A percentile compares a stretch with the other conserved stretches of the same genome.
Conservation (phyloP, 1,139 yeast genomes). For the Zygosaccharomyces pseudobailii region DNA sequence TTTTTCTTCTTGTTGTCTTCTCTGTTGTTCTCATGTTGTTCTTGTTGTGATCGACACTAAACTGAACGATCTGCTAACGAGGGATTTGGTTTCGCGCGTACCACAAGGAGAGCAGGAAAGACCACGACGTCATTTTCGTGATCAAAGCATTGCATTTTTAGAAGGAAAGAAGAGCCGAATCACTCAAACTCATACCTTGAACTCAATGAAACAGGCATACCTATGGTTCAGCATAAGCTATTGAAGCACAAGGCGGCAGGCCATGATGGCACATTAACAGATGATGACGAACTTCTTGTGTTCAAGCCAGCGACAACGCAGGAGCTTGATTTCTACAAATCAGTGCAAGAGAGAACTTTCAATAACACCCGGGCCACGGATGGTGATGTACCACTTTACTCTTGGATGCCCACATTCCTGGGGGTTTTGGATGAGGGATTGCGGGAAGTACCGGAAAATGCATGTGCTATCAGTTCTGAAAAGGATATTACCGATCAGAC, state of each 20-base stretch:
- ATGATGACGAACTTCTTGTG: conserved; percentile 58
- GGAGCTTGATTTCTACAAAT: conserved; percentile 68
- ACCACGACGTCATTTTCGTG: background rate
- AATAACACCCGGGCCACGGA: conserved; percentile 23
- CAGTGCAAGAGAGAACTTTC: conserved; percentile 13
- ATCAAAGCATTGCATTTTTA: background rate
- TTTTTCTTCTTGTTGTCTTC: background rate
- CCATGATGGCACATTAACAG: conserved; percentile 71
- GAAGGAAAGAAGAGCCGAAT: background rate
- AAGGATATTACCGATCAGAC: conserved; percentile 3
- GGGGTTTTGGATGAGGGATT: conserved; percentile 44
- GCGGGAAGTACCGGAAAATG: conserved; percentile 2
- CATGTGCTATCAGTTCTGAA: background rate
- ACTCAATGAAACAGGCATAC: conserved; percentile 2
- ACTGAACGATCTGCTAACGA: background rate
- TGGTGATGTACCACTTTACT: conserved; percentile 39
- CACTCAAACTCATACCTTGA: background rate
- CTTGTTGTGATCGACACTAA: background rate
- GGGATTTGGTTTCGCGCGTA: background rate
- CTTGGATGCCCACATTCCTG: conserved; percentile 50
- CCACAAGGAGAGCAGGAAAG: background rate
- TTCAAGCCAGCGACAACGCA: conserved; percentile 60
- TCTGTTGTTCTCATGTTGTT: background rate
- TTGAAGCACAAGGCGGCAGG: conserved; percentile 72
- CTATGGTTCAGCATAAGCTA: conserved; percentile 16